These are phyloP conservation scores for Coriaria nepalensis DNA, from an alignment of 306 rosid species.

Conservation along the genomic window DNA sequence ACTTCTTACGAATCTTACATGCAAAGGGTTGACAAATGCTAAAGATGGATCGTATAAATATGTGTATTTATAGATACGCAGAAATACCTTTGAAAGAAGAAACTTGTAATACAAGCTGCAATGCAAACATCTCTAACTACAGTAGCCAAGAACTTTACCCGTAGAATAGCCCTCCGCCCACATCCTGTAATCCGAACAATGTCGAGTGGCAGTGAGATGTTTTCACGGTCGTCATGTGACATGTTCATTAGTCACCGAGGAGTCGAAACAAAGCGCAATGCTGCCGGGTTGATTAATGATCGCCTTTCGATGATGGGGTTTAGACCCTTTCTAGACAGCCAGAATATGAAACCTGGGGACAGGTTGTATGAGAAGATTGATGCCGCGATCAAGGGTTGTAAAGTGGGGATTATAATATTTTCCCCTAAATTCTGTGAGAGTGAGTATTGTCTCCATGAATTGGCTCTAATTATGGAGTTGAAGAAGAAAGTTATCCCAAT, in stretches of 20 bases:
- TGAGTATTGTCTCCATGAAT: slow-evolving; percentile 59
- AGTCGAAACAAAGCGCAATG: slow-evolving; percentile 47
- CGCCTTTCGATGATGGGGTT: slow-evolving; percentile 27
- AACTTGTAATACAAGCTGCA: too few species aligned
- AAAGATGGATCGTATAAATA: too few species aligned
- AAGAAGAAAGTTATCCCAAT: slow-evolving; percentile 58
- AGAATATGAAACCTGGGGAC: slow-evolving; percentile 80
- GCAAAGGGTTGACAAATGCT: too few species aligned
- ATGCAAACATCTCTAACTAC: slow-evolving; percentile 43
- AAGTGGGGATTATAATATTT: slow-evolving; percentile 61
- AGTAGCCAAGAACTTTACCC: slow-evolving; percentile 12
- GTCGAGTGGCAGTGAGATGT: too few species aligned
- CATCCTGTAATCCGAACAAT: too few species aligned
- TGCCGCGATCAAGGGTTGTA: slow-evolving; percentile 29
- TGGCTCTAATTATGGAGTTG: slow-evolving; percentile 56
- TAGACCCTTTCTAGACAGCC: slow-evolving; percentile 45
- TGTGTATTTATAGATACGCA: too few species aligned
- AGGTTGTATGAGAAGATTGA: slow-evolving; percentile 51
- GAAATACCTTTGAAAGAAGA: too few species aligned
- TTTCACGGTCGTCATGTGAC: slow-evolving; percentile 32
- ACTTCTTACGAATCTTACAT: too few species aligned
- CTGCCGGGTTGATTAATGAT: slow-evolving; percentile 47
- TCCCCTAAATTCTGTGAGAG: slow-evolving; percentile 69
- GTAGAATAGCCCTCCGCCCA: too few species aligned
- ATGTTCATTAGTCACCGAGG: slow-evolving; percentile 84